phyloP scores from a whole-genome alignment of 306 rosid species.

The Dryas alaskensis region DNA sequence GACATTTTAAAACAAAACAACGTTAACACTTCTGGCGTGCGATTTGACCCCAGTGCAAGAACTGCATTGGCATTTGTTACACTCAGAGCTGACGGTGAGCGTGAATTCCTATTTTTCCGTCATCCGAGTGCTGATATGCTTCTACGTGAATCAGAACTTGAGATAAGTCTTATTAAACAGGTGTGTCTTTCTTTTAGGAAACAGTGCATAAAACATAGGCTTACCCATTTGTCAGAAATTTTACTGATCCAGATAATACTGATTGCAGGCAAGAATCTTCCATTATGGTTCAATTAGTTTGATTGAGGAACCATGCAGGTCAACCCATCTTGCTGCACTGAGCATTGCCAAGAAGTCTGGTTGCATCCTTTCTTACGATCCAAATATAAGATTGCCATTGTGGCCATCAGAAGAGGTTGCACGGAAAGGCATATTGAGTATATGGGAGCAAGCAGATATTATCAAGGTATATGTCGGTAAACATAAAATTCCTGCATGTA shows the following conservation, averaged over 20 bases:
- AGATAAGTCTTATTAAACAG: constrained; percentile 56
- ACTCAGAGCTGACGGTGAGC: constrained; percentile 86
- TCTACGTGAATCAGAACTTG: constrained; percentile 77
- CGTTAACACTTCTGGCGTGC: constrained; percentile 69
- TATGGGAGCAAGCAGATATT: constrained; percentile 84
- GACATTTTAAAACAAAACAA: constrained; percentile 62
- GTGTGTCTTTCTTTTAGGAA: constrained; percentile 26
- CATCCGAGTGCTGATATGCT: constrained; percentile 98
- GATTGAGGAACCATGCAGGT: constrained; percentile 79
- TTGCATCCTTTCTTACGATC: constrained; percentile 84
- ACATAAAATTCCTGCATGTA: not conserved
- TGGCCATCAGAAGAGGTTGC: constrained; percentile 88
- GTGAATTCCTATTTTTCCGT: constrained; percentile 85
- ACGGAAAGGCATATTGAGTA: constrained; percentile 64
- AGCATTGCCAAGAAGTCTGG: constrained; percentile 66
- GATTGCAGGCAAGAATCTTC: constrained; percentile 65
- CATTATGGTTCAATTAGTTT: constrained; percentile 97
- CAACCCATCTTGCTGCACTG: constrained; percentile 89
- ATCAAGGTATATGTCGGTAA: constrained; percentile 54
- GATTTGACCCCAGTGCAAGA: constrained; percentile 75
- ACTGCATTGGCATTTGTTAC: constrained; percentile 89
- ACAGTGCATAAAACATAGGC: not conserved
- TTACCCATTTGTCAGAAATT: not conserved
- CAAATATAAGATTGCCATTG: constrained; percentile 78
- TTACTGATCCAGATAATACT: constrained; percentile 18